phyloP scores from a whole-genome alignment of 768 basidiomycete genomes.

The Podaxis pistillaris region DNA sequence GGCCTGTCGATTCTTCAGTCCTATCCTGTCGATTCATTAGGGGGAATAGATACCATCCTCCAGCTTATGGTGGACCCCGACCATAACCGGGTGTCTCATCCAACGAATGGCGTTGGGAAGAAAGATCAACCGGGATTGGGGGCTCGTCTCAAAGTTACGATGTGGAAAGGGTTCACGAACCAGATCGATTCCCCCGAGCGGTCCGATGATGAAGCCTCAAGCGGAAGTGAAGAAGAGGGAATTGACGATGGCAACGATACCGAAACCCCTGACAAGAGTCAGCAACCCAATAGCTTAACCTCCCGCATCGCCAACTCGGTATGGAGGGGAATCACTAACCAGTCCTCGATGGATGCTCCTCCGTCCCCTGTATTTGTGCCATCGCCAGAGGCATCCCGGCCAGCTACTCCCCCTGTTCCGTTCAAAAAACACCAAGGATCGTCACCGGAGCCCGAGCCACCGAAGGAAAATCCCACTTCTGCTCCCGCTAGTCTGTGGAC shows the following conservation, averaged over 20 bases:
- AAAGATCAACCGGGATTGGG: conserved; percentile 44
- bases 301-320: conserved; percentile 49
- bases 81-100: conserved; percentile 29
- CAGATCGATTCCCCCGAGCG: conserved; percentile 38
- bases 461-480: conserved; percentile 16
- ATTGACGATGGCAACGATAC: conserved; percentile 45
- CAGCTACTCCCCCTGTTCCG: background rate
- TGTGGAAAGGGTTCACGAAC: conserved; percentile 70
- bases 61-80: conserved; percentile 64
- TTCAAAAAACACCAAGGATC: background rate
- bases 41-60: conserved; percentile 69
- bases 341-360: conserved; percentile 67
- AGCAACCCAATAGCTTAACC: conserved; percentile 14
- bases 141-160: conserved; percentile 50
- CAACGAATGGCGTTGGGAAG: background rate
- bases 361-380: conserved; percentile 23
- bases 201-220: conserved; percentile 32
- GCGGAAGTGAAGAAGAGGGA: conserved; percentile 32
- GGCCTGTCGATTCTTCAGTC: conserved; percentile 60
- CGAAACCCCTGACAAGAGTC: conserved; percentile 30
- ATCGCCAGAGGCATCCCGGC: conserved; percentile 6
- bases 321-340: conserved; percentile 78
- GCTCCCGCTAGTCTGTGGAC: conserved; percentile 50
- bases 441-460: conserved; percentile 32
- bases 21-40: conserved; percentile 64